Evolutionary conservation across 768 basidiomycete genomes (phyloP).

Genomic region (Phaeolepiota aurea): DNA sequence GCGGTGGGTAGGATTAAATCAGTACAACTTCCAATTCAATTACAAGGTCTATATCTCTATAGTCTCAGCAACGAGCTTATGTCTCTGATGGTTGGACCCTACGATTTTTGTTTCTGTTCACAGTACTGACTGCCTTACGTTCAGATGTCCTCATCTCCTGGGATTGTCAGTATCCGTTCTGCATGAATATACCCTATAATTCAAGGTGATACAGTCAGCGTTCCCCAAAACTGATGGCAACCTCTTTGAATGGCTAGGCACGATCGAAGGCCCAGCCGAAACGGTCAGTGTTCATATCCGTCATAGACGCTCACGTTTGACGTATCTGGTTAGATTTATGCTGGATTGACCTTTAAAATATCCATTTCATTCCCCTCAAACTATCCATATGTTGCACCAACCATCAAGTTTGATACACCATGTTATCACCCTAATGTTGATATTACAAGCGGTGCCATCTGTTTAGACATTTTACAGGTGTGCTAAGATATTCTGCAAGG

Average conservation of each 20-base stretch:
- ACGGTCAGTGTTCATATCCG: constrained; percentile 42
- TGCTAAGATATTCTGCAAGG: no score
- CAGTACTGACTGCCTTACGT: constrained; percentile 6
- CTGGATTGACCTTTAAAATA: constrained; percentile 74
- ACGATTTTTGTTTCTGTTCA: not conserved
- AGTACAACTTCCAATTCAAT: not conserved
- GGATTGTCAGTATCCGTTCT: constrained; percentile 57
- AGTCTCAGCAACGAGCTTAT: constrained; percentile 81
- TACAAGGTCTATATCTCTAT: constrained; percentile 5
- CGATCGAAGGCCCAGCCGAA: constrained; percentile 73
- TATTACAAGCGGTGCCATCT: constrained; percentile 67
- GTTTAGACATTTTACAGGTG: constrained; percentile 83
- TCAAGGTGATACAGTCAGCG: constrained; percentile 51
- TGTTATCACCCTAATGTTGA: constrained; percentile 93
- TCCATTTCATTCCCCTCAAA: constrained; percentile 79
- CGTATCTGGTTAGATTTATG: constrained; percentile 49
- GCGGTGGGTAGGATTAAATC: constrained; percentile 38
- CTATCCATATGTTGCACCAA: constrained; percentile 82
- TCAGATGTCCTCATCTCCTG: constrained; percentile 85
- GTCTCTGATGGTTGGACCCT: constrained; percentile 65
- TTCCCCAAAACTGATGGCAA: constrained; percentile 85
- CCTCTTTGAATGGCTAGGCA: constrained; percentile 86
- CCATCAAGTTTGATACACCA: constrained; percentile 82
- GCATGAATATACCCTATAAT: no score
- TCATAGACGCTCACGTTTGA: not conserved